Evolutionary conservation across 1,284 basidiomycete genomes (phyloP), one percentile per base, ranked within the genome.

Genomic region (Anthracocystis panici-leucophaei): DNA sequence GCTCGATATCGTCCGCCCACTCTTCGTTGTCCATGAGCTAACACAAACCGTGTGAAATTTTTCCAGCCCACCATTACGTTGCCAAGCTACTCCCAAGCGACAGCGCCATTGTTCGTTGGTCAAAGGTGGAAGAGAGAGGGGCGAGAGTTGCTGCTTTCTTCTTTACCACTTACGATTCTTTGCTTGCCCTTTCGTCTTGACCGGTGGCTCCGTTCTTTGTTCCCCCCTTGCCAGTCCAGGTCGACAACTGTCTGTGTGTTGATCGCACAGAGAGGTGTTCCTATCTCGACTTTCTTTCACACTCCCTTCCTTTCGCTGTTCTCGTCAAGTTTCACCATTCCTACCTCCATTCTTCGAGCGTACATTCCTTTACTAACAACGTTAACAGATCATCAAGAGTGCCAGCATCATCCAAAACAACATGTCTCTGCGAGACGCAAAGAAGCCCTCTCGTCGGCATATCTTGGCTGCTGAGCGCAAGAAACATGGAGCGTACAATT

Each of bases 401-500:
- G 25, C 27, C 27, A n/a, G 11, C 23, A 21, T 18, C 51, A 27
- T 41, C 31, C 2, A 29, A 8, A 18, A 14, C 40, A 33, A 38
- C 23, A 59, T 70, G 67, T 50, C 58, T 7, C 29, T 62, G 31
- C 57, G 51, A 35, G 63, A 71, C 14, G 68, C 62, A 35, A n/a
- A 40, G 40, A 33, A 31, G 38, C 57, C 57, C 10, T 52, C 58
- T 18, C 40, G 56, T 11, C 48, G 44, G 50, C 33, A 55, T 20
- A 49, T 59, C 5, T 60, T 74, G 2, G 62, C 57, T 2, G 48
- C 25, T 5, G 29, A 68, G 16, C 61, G 71, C 7, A 51, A 31
- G 14, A 21, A 42, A 16, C 55, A 59, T n/a, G 71, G 65, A 10
- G 65, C 71, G 2, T 68, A 74, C 27, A 57, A 67, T 23, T 57